These are phyloP conservation scores for Laetiporus sulphureus DNA, from an alignment of 1,284 basidiomycete genomes.

Conservation along the genomic window DNA sequence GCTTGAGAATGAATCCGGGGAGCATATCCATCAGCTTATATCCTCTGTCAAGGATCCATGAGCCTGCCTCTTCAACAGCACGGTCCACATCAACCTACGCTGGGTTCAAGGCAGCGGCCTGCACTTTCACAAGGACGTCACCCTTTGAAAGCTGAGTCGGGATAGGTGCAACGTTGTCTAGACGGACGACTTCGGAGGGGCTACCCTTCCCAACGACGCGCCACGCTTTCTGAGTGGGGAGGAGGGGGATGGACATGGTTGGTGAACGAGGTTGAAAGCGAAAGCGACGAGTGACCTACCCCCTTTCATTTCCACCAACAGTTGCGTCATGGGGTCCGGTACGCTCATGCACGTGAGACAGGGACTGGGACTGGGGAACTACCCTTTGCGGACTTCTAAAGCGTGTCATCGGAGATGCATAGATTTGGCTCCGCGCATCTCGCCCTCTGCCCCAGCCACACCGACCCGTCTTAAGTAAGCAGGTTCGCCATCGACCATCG, in stretches of 20 bases:
- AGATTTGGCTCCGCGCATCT: constrained; percentile 15
- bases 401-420: constrained; percentile 5
- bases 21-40: constrained; percentile 50
- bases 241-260: constrained; percentile 5
- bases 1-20: constrained; percentile 40
- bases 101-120: constrained; percentile 64
- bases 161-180: constrained; percentile 40
- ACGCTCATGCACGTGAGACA: neutral
- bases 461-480: constrained; percentile 17
- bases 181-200: constrained; percentile 39
- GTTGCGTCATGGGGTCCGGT: neutral
- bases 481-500: constrained; percentile 24
- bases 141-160: constrained; percentile 36
- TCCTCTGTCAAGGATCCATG: neutral
- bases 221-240: constrained; percentile 29
- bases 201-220: constrained; percentile 23
- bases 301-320: too few species aligned
- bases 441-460: constrained; percentile 37
- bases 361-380: neutral
- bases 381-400: too few species aligned
- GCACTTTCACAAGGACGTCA: constrained; percentile 54
- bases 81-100: constrained; percentile 34
- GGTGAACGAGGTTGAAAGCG: too few species aligned
- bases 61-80: neutral
- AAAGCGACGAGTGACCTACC: too few species aligned